Base-by-base conservation (phyloP, 2,329 filamentous ascomycete species). In the Venturiaceae sp. region DNA sequence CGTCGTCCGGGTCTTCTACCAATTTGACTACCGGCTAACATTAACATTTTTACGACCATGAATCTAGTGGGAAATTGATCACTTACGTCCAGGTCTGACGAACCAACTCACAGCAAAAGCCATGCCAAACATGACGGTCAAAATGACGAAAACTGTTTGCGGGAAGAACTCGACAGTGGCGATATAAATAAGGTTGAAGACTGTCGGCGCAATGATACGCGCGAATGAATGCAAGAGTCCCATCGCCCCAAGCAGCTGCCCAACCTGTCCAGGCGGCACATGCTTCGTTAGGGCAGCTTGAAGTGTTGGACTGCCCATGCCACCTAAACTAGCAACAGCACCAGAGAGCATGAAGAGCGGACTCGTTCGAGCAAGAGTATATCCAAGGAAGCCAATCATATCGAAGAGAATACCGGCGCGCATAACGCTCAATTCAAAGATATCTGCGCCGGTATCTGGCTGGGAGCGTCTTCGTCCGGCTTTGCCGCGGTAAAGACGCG, bases 211-310 rank as follows among this genome's bases (percentile, higher is more conserved):
- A 13, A 95, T 69, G 2, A 97, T 84, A 61, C 91, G 80, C 3
- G 88, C 83, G 36, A 96, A 73, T 1, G 90, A 88, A 72, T 97
- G 92, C 60, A 97, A 73, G 61, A 97, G 77, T 0, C 92, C 94
- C 16, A 86, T 87, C 1, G 91, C 92, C 23, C 94, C 94, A 0
- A 99, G 80, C n/a, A 97, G 76, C 69, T 94, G 85, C 0, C 94
- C 94, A 0, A 94, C 86, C 52, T 83, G 82, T 62, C 94, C 88
- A 0, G 84, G 79, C 0, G 92, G 90, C 0, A 97, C 86, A 70
- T 97, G 94, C 69, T 96, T 97, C 21, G 91, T 96, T 55, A 96
- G 76, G 0, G 87, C 82, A 1, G 88, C 86, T 67, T 95, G 90
- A 54, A 95, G 78, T 0, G 89, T 94, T 1, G 94, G 92, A 36